Conservation (phyloP, 208 protist species). For the Histomonas meleagridis region DNA sequence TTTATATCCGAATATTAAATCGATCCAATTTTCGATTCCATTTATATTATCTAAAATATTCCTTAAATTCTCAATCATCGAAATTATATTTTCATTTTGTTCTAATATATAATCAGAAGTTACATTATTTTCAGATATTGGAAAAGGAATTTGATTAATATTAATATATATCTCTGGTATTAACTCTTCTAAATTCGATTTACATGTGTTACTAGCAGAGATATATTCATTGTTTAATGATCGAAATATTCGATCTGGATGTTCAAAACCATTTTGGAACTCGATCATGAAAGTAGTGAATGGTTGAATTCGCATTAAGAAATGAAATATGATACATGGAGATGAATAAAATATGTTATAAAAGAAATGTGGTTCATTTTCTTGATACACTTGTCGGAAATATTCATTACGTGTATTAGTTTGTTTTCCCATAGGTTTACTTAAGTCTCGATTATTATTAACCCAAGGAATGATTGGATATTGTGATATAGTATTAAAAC, state of each 20-base stretch:
- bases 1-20: not conserved
- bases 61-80: not conserved
- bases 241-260: not conserved
- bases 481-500: not conserved
- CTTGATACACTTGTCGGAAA: not conserved
- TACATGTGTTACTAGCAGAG: not conserved
- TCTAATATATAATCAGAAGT: no score
- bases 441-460: not conserved
- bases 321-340: not conserved
- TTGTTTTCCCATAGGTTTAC: not conserved
- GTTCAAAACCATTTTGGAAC: conserved; percentile 13
- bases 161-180: not conserved
- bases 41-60: not conserved
- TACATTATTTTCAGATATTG: no score
- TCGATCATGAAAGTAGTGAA: not conserved
- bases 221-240: not conserved
- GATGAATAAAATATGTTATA: not conserved
- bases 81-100: no score
- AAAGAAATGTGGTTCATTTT: not conserved
- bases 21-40: not conserved
- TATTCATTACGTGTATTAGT: not conserved
- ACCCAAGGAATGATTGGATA: not conserved
- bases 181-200: not conserved
- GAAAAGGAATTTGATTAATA: not conserved
- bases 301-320: not conserved